phyloP scores from a whole-genome alignment of 1,284 basidiomycete species.

The Microstroma glucosiphilum region DNA sequence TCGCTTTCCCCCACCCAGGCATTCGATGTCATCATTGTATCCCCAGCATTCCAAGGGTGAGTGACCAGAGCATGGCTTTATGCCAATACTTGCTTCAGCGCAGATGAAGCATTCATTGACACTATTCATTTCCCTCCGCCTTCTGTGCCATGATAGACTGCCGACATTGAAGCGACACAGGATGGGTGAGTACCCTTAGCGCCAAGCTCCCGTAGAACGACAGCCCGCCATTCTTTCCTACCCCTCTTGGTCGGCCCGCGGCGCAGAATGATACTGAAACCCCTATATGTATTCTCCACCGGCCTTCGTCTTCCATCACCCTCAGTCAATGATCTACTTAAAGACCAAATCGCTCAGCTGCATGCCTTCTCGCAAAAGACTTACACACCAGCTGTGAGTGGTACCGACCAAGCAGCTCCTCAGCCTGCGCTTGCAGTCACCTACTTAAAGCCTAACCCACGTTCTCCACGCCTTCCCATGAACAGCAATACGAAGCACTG shows the following conservation, averaged over 20 bases:
- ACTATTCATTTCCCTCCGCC: background rate
- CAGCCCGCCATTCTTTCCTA: background rate
- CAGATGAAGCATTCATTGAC: background rate
- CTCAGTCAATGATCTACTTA: constrained; percentile 52
- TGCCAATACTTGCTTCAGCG: background rate
- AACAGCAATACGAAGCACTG: constrained; percentile 14
- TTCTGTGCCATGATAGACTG: constrained; percentile 17
- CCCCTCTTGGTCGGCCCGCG: background rate
- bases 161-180: constrained; percentile 47
- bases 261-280: no score
- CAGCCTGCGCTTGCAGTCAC: background rate
- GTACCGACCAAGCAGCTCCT: background rate
- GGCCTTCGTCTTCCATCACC: background rate
- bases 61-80: background rate
- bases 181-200: constrained; percentile 19
- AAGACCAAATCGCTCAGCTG: constrained; percentile 53
- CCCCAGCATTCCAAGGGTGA: constrained; percentile 40
- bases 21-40: constrained; percentile 49
- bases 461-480: background rate
- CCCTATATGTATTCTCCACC: constrained; percentile 3
- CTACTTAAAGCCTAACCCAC: constrained; percentile 19
- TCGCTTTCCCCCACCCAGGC: constrained; percentile 23
- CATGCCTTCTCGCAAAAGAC: constrained; percentile 53
- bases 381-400: constrained; percentile 29
- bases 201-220: background rate